Base-by-base conservation (phyloP, 768 basidiomycete species). In the Rhizopogon rudus region DNA sequence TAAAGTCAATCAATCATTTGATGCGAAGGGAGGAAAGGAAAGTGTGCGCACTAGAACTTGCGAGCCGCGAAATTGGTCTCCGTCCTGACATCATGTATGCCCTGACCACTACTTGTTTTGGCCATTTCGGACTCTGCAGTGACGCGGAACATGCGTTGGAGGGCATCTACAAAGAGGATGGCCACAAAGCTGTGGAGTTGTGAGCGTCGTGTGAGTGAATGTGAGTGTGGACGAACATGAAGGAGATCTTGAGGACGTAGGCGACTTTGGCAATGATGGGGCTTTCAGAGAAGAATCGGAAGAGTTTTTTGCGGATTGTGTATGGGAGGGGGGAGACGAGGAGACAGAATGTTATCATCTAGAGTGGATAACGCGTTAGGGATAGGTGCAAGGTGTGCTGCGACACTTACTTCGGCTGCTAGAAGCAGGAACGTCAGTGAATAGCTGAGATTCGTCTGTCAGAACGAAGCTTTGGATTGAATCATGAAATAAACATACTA, bases 51-150 rank as follows among this genome's bases (percentile, higher is more conserved):
- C 88, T 95, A 95, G 76, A 98, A 98, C 71, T 94, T 94, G 57
- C 93, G 82, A 28, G 93, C 93, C 0, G 95, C 86, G 61, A 93
- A 79, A 67, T 84, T 91, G n/a, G 90, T 89, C 69, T 98, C 96
- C 1, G 84, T 82, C 44, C 89, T 80, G 13, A 84, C 80, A 65
- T 93, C 80, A 13, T 72, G 79, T 51, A 75, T 65, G 7, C 77
- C 77, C 51, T 71, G 73, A 1, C 78, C 78, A 41, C 8, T 3
- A 33, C 71, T 71, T 33, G 75, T 65, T 63, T 87, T 91, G 12
- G 87, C 84, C 17, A 80, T 62, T 37, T 93, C 88, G 0, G 80
- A 67, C 67, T 93, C 90, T 3, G 87, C 81, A 9, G 81, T 81
- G 17, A 91, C 80, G 44, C 87, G 83, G 75, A 87, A 83, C 91